Base-by-base conservation (phyloP, 257 asterid species). In the Solanum bukasovii region DNA sequence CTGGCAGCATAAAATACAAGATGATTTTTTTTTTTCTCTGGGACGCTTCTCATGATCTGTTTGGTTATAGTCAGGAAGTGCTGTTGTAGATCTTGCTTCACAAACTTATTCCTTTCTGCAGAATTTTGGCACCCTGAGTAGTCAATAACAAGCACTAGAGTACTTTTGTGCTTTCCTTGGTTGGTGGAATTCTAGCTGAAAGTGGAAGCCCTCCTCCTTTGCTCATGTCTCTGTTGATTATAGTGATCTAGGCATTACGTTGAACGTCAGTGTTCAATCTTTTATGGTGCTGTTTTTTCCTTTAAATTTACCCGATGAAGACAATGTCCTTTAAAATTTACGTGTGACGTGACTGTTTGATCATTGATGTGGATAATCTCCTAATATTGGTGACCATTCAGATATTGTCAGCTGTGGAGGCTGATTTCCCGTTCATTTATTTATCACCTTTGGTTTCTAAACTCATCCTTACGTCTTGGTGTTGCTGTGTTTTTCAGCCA, bases 401-500 rank as follows among this genome's bases (percentile, higher is more conserved):
- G 68, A 46, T 29, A 61, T 81, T 81, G 85, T 44, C 35, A 81
- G 68, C 85, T 16, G 42, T 18, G 68, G 85, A 46, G 68, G 13
- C 42, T 44, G 27, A 29, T 81, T 81, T 81, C 27, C 85, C 42
- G 12, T 49, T 9, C 68, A 81, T 46, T 46, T 81, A 81, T 18
- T 81, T 29, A 29, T 46, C 11, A 5, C 85, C 29, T 46, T 81
- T 81, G 85, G 42, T 81, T 46, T 81, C 34, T 46, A 27, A 46
- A 81, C 20, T 49, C 68, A 81, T 46, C 85, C 25, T 46, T 49
- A 46, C 4, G 1, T 81, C 85, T 81, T 46, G 11, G 40, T 46
- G 67, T 46, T 81, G 42, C 63, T 81, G 10, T 81, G 29, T 81
- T 46, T 91, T 92, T 87, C 96, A 96, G 99, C 99, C 75, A 85